Base-by-base conservation (phyloP, 2,329 filamentous ascomycete genomes). In the Botrytis tulipae region DNA sequence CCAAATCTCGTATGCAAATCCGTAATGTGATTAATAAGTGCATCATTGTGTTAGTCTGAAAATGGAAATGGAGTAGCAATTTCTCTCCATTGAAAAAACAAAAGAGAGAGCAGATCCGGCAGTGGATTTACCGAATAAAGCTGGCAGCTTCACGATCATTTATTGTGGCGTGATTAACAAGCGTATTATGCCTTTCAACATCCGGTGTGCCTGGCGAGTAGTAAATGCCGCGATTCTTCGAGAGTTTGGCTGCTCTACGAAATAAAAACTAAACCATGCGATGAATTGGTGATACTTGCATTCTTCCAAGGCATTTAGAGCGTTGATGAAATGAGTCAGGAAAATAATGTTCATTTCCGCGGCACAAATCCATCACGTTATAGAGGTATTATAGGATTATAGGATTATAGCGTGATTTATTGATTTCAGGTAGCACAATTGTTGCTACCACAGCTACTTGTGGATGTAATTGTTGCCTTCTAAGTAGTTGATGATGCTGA, bases 151-250 rank as follows among this genome's bases (percentile, higher is more conserved):
- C 25, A 57, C 14, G 22, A 57, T 69, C 66, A 42, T 42, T 22
- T 37, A 42, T 29, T 40, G 48, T 68, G 66, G 35, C 66, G 48
- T 68, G 48, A 57, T 68, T 57, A 40, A 57, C 25, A 57, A 37
- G 35, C 25, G 18, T 16, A n/a, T 67, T 51, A 67, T 51, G 18
- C 46, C 25, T 68, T 68, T 68, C 25, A 12, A 40, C 35, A n/a
- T 42, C 60, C 37, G 35, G 12, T 14, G 7, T 62, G 35, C 60
- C 60, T n/a, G 25, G 25, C 14, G 60, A n/a, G 16, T 16, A 3
- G 32, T 35, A 66, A 25, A 66, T 48, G 44, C 42, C 14, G 20
- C 25, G 8, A 48, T 44, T 25, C 6, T 57, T 16, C 48, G 18
- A 32, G 63, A 66, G 29, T 16, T 6, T 54, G 46, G n/a, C 14